A percentile compares a stretch with the other conserved stretches of the same genome.
These are phyloP conservation scores for Pythium sp. DNA, from an alignment of 352 stramenopile genomes.

Conservation along the genomic window DNA sequence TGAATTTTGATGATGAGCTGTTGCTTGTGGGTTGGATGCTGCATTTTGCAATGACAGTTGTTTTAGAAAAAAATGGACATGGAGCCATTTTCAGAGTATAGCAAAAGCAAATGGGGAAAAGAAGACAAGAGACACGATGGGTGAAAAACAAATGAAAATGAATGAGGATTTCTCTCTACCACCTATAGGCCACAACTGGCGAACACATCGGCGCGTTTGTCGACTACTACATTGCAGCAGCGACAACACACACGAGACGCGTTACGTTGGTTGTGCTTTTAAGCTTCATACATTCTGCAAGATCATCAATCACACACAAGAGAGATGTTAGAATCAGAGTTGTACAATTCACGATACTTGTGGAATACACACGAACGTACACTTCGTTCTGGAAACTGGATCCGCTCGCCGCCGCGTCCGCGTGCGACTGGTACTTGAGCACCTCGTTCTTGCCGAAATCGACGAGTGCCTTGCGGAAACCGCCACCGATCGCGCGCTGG, in stretches of 20 bases:
- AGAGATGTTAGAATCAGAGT: neutral
- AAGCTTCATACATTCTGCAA: slow-evolving; percentile 83
- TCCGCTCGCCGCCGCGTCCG: slow-evolving; percentile 79
- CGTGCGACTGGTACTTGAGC: slow-evolving; percentile 89
- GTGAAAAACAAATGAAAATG: slow-evolving; percentile 12
- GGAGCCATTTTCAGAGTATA: neutral
- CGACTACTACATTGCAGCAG: neutral
- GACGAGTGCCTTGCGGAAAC: slow-evolving; percentile 76
- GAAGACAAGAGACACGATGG: neutral
- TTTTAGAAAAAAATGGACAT: neutral
- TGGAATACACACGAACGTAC: slow-evolving; percentile 32
- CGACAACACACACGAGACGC: neutral
- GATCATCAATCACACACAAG: slow-evolving; percentile 9
- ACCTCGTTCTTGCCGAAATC: slow-evolving; percentile 87
- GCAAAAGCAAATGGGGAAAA: neutral
- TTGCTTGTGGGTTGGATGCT: neutral
- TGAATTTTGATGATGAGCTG: neutral
- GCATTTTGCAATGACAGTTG: no score
- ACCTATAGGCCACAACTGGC: slow-evolving; percentile 9
- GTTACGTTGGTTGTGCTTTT: slow-evolving; percentile 18
- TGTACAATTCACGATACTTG: neutral
- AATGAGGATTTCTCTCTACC: slow-evolving; percentile 23
- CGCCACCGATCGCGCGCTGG: slow-evolving; percentile 75
- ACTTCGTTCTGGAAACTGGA: slow-evolving; percentile 92
- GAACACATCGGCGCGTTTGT: neutral